phyloP scores from a whole-genome alignment of 805 yeast genomes.

The Danielia reshetovae region DNA sequence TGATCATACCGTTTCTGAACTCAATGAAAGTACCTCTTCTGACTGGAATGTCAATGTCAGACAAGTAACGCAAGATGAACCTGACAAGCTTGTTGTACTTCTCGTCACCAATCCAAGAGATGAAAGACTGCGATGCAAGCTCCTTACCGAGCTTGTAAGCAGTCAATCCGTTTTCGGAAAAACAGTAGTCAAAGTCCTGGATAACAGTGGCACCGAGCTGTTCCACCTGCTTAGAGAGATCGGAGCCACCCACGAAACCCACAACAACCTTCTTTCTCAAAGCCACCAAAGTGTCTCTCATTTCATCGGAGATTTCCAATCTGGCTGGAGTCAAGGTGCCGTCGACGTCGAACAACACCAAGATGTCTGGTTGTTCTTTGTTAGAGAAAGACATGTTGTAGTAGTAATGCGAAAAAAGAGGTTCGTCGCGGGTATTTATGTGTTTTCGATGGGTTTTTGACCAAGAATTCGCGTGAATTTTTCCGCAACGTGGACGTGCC shows the following conservation, averaged over 20 bases:
- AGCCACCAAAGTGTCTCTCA: slow-evolving; percentile 63
- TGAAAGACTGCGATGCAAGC: slow-evolving; percentile 91
- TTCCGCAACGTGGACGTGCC: neutral
- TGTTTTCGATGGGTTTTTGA: no score
- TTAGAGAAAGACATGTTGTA: slow-evolving; percentile 56
- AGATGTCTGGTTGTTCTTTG: slow-evolving; percentile 77
- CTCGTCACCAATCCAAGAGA: slow-evolving; percentile 92
- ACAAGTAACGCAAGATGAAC: slow-evolving; percentile 79
- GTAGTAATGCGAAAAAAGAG: slow-evolving; percentile 1
- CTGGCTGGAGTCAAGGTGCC: slow-evolving; percentile 99
- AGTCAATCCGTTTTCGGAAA: slow-evolving; percentile 96
- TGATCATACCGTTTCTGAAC: slow-evolving; percentile 99
- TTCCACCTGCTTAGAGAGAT: slow-evolving; percentile 89
- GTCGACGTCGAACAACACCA: slow-evolving; percentile 95
- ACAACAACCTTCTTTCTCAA: slow-evolving; percentile 89
- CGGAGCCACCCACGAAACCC: slow-evolving; percentile 98
- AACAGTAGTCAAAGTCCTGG: slow-evolving; percentile 87
- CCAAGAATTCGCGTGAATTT: no score
- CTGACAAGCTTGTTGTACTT: slow-evolving; percentile 85
- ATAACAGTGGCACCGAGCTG: slow-evolving; percentile 83
- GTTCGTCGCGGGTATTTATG: slow-evolving; percentile 4
- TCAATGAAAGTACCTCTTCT: slow-evolving; percentile 99
- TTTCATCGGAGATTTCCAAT: slow-evolving; percentile 69
- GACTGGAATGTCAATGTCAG: slow-evolving; percentile 85
- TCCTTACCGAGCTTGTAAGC: slow-evolving; percentile 90